Base-by-base conservation (phyloP, 176 grass and related monocot species). In the Hyparrhenia diplandra region DNA sequence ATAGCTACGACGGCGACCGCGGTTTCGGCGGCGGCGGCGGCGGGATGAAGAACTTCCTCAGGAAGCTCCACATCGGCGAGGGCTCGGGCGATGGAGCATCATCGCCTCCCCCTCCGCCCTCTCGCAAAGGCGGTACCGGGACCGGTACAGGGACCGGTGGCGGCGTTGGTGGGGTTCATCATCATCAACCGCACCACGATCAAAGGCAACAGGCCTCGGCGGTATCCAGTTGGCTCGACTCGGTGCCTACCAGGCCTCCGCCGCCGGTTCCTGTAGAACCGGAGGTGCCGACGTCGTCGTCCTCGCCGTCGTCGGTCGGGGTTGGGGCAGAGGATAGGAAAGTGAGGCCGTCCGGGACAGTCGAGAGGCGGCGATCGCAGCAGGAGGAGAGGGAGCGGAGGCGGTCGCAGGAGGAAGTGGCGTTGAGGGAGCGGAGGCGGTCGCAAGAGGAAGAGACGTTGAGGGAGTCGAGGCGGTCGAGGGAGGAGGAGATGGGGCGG, bases 1-100 rank as follows among this genome's bases (percentile, higher is more conserved):
- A 75, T 76, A 90, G 79, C 69, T 29, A 45, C 58, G 67, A 77
- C 85, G 36, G 69, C 72, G 78, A 76, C 78, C 37, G 57, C 62
- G 34, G 41, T 36, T 23, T 79, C 57, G 73, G 54, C 66, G 73
- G 52, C 37, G 72, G 45, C 23, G 52, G 73, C 57, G 69, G 70
- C 62, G 83, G 68, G 45, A 99, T 99, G 97, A 99, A 95, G 86
- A 99, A 92, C 91, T 88, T 99, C 87, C 85, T 99, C 72, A 88
- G 89, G 97, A 99, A 99, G 87, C 93, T 91, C 30, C 96, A 99
- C 82, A 95, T 95, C 73, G 90, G 87, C 67, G 80, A 90, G 55
- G 90, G 78, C 49, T 88, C 90, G 1, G 13, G 84, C 20, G 89
- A 91, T 11, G 87, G 76, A 43, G 78, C 54, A 2, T 81, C 87